These are phyloP conservation scores for Oropetium thomaeum DNA, from an alignment of 176 grass and related monocot species.

Conservation along the genomic window DNA sequence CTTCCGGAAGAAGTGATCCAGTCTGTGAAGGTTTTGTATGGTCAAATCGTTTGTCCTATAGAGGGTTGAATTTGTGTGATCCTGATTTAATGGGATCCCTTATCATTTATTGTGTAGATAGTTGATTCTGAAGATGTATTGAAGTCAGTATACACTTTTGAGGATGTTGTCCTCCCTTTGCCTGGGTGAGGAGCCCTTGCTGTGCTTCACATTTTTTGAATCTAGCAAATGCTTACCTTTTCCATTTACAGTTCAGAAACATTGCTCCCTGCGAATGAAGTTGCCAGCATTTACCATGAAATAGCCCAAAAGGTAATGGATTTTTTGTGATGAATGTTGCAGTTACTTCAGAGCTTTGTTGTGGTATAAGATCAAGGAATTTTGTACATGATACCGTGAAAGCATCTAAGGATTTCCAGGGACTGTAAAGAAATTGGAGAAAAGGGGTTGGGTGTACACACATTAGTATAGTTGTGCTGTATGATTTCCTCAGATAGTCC, in stretches of 20 bases:
- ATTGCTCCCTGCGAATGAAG: constrained; percentile 81
- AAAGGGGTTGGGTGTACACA: neutral
- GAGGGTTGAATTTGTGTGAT: neutral
- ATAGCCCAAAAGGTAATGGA: constrained; percentile 66
- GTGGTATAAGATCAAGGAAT: neutral
- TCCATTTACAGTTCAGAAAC: constrained; percentile 68
- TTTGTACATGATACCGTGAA: neutral
- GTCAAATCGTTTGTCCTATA: constrained; percentile 14
- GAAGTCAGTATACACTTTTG: constrained; percentile 65
- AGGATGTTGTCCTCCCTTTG: constrained; percentile 96
- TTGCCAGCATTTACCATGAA: constrained; percentile 82
- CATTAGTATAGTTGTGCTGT: neutral
- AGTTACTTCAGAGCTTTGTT: constrained; percentile 11
- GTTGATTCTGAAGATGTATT: constrained; percentile 82
- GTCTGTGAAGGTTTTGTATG: constrained; percentile 70
- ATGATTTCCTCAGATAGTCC: neutral
- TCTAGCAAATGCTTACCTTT: constrained; percentile 24
- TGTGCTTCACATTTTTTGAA: neutral
- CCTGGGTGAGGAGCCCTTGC: constrained; percentile 68
- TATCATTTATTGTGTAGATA: constrained; percentile 47
- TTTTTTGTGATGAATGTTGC: constrained; percentile 4
- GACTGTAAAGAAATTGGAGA: neutral
- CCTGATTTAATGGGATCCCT: constrained; percentile 9
- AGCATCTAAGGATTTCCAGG: neutral
- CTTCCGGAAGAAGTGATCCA: constrained; percentile 64